Evolutionary conservation across 768 basidiomycete species (phyloP).

Genomic region (Trametes elegans): DNA sequence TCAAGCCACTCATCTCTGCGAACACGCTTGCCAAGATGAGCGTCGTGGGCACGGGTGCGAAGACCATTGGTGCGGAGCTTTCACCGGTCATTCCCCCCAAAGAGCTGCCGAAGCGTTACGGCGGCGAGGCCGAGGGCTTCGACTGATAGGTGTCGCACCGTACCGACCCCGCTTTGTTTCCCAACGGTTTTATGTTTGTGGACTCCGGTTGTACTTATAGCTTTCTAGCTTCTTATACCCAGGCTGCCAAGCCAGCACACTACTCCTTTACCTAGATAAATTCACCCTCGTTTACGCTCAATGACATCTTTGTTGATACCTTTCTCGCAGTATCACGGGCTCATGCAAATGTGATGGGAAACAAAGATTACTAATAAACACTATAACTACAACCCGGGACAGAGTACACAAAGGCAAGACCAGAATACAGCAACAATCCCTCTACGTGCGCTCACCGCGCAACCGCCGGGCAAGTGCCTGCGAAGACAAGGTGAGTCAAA

Average conservation of each 20-base stretch:
- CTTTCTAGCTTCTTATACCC: neutral
- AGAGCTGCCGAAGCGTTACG: constrained; percentile 69
- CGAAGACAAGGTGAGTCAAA: neutral
- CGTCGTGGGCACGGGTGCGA: constrained; percentile 66
- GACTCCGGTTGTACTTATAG: neutral
- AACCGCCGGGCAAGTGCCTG: constrained; percentile 46
- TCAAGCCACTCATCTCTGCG: constrained; percentile 70
- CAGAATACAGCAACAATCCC: constrained; percentile 15
- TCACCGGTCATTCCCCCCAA: constrained; percentile 51
- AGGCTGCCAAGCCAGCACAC: neutral
- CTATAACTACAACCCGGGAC: constrained; percentile 22
- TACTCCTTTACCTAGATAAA: neutral
- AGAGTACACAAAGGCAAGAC: no score
- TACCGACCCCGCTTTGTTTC: neutral
- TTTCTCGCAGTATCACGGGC: neutral
- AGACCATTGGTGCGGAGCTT: constrained; percentile 58
- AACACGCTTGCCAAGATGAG: constrained; percentile 80
- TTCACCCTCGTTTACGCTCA: neutral
- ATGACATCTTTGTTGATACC: neutral
- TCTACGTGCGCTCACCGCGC: constrained; percentile 43
- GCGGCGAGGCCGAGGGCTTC: constrained; percentile 60
- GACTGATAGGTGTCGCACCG: no score
- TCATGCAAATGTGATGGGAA: no score
- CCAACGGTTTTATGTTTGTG: neutral
- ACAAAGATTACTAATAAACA: constrained; percentile 22